Percentiles rank a stretch among this genome's conserved stretches.
Conservation (phyloP, 305 asterid species). For the Plantago coronopus region DNA sequence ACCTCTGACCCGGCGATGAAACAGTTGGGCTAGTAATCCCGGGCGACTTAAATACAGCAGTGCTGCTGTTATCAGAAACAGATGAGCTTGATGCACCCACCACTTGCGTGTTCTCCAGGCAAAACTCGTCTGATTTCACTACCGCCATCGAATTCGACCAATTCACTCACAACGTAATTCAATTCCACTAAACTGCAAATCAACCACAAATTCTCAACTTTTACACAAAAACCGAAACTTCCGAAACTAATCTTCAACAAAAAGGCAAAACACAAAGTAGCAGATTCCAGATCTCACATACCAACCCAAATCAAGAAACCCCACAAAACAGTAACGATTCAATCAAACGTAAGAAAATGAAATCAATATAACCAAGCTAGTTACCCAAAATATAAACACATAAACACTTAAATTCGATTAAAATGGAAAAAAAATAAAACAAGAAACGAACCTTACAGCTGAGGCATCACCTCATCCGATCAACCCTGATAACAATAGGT, state of each 20-base stretch:
- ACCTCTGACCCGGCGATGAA: slow-evolving; percentile 78
- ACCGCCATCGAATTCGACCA: slow-evolving; percentile 58
- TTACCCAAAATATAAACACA: slow-evolving; percentile 28
- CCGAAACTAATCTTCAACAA: slow-evolving; percentile 21
- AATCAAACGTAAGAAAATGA: slow-evolving; percentile 15
- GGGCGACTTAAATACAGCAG: slow-evolving; percentile 54
- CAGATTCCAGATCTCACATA: slow-evolving; percentile 51
- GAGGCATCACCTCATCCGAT: slow-evolving; percentile 31
- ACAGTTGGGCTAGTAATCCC: slow-evolving; percentile 64
- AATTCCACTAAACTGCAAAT: slow-evolving; percentile 21
- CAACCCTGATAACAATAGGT: slow-evolving; percentile 21
- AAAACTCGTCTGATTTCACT: slow-evolving; percentile 48
- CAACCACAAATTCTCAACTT: slow-evolving; percentile 17
- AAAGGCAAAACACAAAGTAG: slow-evolving; percentile 22
- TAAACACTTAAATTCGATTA: slow-evolving; percentile 21
- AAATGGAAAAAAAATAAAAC: slow-evolving; percentile 26
- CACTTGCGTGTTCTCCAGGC: slow-evolving; percentile 63
- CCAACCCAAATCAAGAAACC: slow-evolving; percentile 25
- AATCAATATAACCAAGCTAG: slow-evolving; percentile 18
- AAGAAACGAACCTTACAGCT: slow-evolving; percentile 28
- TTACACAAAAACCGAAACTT: slow-evolving; percentile 19
- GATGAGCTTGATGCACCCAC: slow-evolving; percentile 77
- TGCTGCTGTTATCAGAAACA: slow-evolving; percentile 77
- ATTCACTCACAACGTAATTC: slow-evolving; percentile 5
- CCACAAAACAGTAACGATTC: slow-evolving; percentile 28